Base-by-base conservation (phyloP, 345 rosid species). In the Lepidium aucheri region DNA sequence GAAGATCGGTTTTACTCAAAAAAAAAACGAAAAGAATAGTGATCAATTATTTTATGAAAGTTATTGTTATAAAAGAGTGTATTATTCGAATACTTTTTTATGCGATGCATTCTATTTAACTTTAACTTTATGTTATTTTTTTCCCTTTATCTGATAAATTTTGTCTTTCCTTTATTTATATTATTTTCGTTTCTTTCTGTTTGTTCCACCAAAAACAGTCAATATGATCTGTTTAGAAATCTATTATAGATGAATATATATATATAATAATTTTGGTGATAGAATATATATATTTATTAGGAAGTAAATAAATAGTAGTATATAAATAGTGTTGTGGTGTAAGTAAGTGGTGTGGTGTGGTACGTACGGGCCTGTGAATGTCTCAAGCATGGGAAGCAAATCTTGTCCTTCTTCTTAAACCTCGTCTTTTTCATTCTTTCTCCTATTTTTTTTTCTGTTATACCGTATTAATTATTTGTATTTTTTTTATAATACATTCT, bases 151-250 rank as follows among this genome's bases (percentile, higher is more conserved):
- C 72, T 68, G 68, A 67, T 44, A 61, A 60, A 45, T 36, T 53
- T 53, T 79, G 82, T 77, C 79, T 53, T 46, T 53, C 63, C 38
- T 76, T 77, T 73, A 71, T 80, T 83, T 79, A 80, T 77, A 78
- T 81, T 5, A 28, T 28, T 28, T 81, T 79, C 66, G 43, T 46
- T 77, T 53, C 8, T 16, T 54, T 56, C 3, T 55, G 62, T 64
- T 58, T 32, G 43, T 24, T 9, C 30, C 38, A 50, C 4, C 4
- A 32, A 16, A 66, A 18, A 9, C 0, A 43, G 6, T 20, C 0
- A 35, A 15, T 4, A 5, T 8, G 0, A 17, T 12, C 12, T 35
- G 15, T 36, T 3, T n/a, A n/a, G 41, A 26, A 16, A 24, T 20
- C 22, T 24, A 24, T 24, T 2, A 5, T 26, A 26, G 5, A 26